A percentile compares a stretch with the other conserved stretches of the same genome.
phyloP scores from a whole-genome alignment of 1,139 yeast species.

The Zygosaccharomyces sapae region DNA sequence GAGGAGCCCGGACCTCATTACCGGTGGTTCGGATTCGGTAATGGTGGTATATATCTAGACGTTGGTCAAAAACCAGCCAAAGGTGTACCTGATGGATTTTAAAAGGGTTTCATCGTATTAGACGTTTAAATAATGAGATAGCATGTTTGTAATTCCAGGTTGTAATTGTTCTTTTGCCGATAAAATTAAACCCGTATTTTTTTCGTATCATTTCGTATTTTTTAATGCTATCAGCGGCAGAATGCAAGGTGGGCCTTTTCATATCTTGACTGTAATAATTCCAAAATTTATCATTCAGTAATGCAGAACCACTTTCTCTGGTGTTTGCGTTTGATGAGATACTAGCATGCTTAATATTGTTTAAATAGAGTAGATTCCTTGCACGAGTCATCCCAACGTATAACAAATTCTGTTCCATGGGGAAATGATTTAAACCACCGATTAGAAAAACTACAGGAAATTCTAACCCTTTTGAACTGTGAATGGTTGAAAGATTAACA shows the following conservation, averaged over 20 bases:
- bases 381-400: constrained; percentile 71
- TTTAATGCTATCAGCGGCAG: background rate
- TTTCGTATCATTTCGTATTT: constrained; percentile 13
- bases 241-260: constrained; percentile 10
- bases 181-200: constrained; percentile 12
- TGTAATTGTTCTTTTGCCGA: constrained; percentile 2
- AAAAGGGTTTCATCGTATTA: background rate
- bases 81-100: constrained; percentile 86
- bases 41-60: constrained; percentile 64
- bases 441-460: constrained; percentile 63
- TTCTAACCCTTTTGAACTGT: constrained; percentile 68
- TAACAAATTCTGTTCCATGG: constrained; percentile 38
- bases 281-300: constrained; percentile 28
- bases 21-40: constrained; percentile 64
- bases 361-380: constrained; percentile 46
- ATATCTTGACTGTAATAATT: constrained; percentile 30
- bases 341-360: constrained; percentile 22
- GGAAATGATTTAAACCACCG: constrained; percentile 36
- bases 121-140: constrained; percentile 1
- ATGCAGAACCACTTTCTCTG: background rate
- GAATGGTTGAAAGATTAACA: constrained; percentile 59
- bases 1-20: constrained; percentile 35
- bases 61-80: constrained; percentile 61
- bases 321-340: too few species aligned
- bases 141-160: constrained; percentile 4